Evolutionary conservation across 257 asterid genomes (phyloP), one percentile per base, ranked within the genome.

Genomic region (Solanum gracilifrons): DNA sequence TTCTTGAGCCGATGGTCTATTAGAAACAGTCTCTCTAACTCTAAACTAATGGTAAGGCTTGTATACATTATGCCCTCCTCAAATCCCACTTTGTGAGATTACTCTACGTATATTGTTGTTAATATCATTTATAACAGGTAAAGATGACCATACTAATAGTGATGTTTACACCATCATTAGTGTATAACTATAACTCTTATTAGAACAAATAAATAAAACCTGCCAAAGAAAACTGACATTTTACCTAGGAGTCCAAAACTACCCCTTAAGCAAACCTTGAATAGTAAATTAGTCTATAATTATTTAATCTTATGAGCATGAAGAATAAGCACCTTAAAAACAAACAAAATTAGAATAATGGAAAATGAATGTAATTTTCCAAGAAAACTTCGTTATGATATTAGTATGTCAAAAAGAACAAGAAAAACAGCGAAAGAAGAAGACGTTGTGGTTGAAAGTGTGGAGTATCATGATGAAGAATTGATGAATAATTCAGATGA

Each of bases 351-450:
- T 39, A 46, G 5, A 29, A 0, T 18, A 86, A 51, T 86, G 88
- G 84, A 51, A 37, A 86, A n/a, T 86, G 84, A 86, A 86, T 72
- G 80, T 13, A 68, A 68, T 51, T 46, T 71, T 25, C 82, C 88
- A 72, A 86, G 72, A 69, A 86, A 86, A 46, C 84, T 51, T 13
- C 84, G 37, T 46, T 86, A 86, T 48, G 83, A 86, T 71, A 86
- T 86, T 51, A 86, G 82, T 31, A 86, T 86, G 88, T 86, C 88
- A 29, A 86, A 72, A 69, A 69, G 88, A 48, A 86, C 88, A 20
- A 69, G 88, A 46, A 86, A 72, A 41, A 48, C 55, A 72, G 58
- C 55, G 84, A 41, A 36, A 39, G 77, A 25, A 39, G 77, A 62
- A 77, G 84, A 79, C 31, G 66, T 12, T 46, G 35, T 27, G 5